Base-by-base conservation (phyloP, 148 eudicot genomes). In the Rhododendron griersonianum region DNA sequence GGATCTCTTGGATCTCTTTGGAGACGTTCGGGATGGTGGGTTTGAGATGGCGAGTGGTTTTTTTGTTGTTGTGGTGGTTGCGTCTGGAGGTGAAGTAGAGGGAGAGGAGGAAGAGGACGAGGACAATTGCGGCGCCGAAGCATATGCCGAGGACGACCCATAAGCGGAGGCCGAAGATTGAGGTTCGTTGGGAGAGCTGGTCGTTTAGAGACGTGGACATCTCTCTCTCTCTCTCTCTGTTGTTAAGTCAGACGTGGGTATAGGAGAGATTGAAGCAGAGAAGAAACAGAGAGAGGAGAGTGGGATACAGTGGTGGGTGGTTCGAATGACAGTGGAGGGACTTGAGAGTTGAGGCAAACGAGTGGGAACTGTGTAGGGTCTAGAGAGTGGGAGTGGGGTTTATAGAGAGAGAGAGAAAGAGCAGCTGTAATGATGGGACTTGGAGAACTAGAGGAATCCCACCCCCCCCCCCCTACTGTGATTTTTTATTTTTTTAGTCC, bases 61-160 rank as follows among this genome's bases (percentile, higher is more conserved):
- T 88, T 25, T 41, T 88, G 45, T 9, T 91, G 77, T 76, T 55
- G n/a, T 59, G n/a, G 65, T 21, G 19, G 71, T 84, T 89, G 85
- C 92, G 91, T 75, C 84, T 89, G 6, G 94, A 89, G 76, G 94
- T 93, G 90, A 95, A 88, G 88, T 91, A 95, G 19, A 94, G 92
- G 19, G 95, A 94, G 77, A 95, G 86, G 7, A 94, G 25, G 84
- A 95, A 95, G 47, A 95, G 87, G 10, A 92, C 25, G 35, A 94
- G 65, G 48, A 94, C 96, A 45, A 95, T 88, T 2, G 83, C 90
- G 13, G 94, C 96, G 4, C 96, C 96, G 44, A 93, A 90, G 35
- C 91, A 88, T 11, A 95, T 93, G 1, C 98, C 96, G 13, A 94
- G 44, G 4, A 95, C 93, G 10, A 94, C 93, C 95, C 96, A 93